Percentiles rank a stretch among this genome's conserved stretches.
These are phyloP conservation scores for Apophysomyces variabilis DNA, from an alignment of 371 early-diverging fungal species.

Conservation along the genomic window DNA sequence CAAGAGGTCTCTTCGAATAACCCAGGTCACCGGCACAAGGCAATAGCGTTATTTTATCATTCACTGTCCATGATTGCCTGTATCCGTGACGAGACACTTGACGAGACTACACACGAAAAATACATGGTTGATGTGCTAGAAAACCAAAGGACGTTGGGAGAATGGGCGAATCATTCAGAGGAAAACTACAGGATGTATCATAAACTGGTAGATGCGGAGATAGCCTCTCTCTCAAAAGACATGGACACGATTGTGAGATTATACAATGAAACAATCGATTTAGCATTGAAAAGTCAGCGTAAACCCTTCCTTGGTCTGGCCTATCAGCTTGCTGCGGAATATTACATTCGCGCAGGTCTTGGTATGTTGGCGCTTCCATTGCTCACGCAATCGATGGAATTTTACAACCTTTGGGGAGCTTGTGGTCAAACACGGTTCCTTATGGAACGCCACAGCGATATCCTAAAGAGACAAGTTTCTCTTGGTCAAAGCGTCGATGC, in stretches of 20 bases:
- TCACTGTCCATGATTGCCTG: slow-evolving; percentile 40
- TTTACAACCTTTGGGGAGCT: slow-evolving; percentile 43
- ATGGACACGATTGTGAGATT: slow-evolving; percentile 16
- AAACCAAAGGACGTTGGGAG: slow-evolving; percentile 26
- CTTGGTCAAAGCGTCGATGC: slow-evolving; percentile 19
- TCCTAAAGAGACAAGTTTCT: slow-evolving; percentile 5
- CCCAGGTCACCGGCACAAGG: slow-evolving; percentile 43
- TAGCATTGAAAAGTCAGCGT: slow-evolving; percentile 32
- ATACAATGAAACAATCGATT: slow-evolving; percentile 37
- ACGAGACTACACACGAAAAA: slow-evolving; percentile 23
- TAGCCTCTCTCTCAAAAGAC: slow-evolving; percentile 28
- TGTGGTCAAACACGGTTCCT: slow-evolving; percentile 43
- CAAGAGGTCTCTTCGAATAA: slow-evolving; percentile 33
- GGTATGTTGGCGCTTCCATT: slow-evolving; percentile 38
- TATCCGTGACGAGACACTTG: slow-evolving; percentile 28
- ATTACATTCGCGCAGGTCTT: slow-evolving; percentile 32
- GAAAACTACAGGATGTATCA: slow-evolving; percentile 45
- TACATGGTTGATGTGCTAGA: slow-evolving; percentile 25
- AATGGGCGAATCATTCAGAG: slow-evolving; percentile 38
- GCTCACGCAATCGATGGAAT: slow-evolving; percentile 32
- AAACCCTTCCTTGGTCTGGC: slow-evolving; percentile 36
- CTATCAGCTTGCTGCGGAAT: slow-evolving; percentile 33
- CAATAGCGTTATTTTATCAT: slow-evolving; percentile 49
- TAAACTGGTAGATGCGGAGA: slow-evolving; percentile 42
- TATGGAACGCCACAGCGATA: slow-evolving; percentile 26